phyloP scores from a whole-genome alignment of 1,284 basidiomycete species.

The Malassezia vespertilionis region DNA sequence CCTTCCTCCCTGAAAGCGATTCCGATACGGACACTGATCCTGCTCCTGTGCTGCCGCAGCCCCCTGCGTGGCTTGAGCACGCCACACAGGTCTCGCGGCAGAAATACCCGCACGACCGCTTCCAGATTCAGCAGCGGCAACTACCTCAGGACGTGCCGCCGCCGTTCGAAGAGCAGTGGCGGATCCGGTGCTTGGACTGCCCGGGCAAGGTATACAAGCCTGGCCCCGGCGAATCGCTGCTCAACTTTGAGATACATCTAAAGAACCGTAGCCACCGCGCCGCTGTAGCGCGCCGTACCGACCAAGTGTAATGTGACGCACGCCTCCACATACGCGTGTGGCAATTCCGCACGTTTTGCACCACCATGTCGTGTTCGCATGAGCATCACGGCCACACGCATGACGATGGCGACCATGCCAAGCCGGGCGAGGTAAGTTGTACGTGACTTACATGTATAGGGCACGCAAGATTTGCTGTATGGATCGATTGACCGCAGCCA shows the following conservation, averaged over 20 bases:
- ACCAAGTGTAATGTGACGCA: neutral
- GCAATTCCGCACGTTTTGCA: neutral
- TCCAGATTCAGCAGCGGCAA: conserved; percentile 48
- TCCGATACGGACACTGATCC: conserved; percentile 6
- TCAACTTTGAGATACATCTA: conserved; percentile 86
- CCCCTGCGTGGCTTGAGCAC: conserved; percentile 60
- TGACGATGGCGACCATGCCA: conserved; percentile 40
- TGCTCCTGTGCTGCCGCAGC: conserved; percentile 1
- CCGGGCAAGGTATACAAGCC: conserved; percentile 91
- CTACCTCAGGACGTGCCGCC: conserved; percentile 21
- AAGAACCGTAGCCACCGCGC: conserved; percentile 61
- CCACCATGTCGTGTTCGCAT: conserved; percentile 28
- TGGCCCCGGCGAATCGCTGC: conserved; percentile 75
- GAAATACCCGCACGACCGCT: conserved; percentile 69
- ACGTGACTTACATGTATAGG: conserved; percentile 4
- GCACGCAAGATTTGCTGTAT: conserved; percentile 36
- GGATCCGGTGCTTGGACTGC: conserved; percentile 86
- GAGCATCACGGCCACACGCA: conserved; percentile 27
- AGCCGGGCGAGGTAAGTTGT: conserved; percentile 21
- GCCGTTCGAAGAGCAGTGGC: conserved; percentile 58
- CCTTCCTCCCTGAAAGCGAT: conserved; percentile 2
- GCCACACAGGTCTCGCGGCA: conserved; percentile 60
- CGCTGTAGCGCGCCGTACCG: conserved; percentile 23
- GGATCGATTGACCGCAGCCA: conserved; percentile 27
- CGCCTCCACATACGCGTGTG: conserved; percentile 1